A percentile compares a stretch with the other conserved stretches of the same genome.
phyloP scores from a whole-genome alignment of 2,329 filamentous ascomycete species.

The Dendryphion nanum region DNA sequence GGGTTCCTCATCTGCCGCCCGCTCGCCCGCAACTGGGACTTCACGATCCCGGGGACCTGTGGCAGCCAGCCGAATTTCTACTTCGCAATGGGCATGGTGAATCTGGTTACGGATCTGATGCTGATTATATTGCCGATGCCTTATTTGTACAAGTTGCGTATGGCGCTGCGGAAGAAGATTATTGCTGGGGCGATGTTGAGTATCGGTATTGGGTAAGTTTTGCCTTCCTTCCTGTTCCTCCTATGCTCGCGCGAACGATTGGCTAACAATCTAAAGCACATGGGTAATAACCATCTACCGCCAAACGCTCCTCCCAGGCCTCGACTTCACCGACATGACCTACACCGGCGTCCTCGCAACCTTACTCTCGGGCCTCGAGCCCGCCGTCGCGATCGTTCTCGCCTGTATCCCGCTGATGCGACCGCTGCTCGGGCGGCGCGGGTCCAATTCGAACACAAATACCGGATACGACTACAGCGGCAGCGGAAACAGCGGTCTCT shows the following conservation, averaged over 20 bases:
- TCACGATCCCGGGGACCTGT: slow-evolving; percentile 9
- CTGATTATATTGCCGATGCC: slow-evolving; percentile 19
- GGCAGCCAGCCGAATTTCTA: slow-evolving; percentile 8
- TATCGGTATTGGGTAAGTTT: slow-evolving; percentile 18
- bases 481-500: not conserved
- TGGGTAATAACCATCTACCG: slow-evolving; percentile 24
- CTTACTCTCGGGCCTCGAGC: slow-evolving; percentile 18
- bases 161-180: slow-evolving; percentile 14
- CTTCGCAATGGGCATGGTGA: slow-evolving; percentile 3
- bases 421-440: slow-evolving; percentile 3
- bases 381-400: slow-evolving; percentile 18
- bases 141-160: slow-evolving; percentile 13
- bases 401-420: slow-evolving; percentile 20
- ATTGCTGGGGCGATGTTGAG: slow-evolving; percentile 15
- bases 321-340: slow-evolving; percentile 19
- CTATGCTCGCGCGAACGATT: not conserved
- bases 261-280: slow-evolving; percentile 8
- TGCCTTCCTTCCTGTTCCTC: too few relatives aligned
- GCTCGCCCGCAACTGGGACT: slow-evolving; percentile 18
- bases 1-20: slow-evolving; percentile 17
- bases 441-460: not conserved
- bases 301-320: slow-evolving; percentile 9
- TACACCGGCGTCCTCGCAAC: slow-evolving; percentile 17
- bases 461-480: not conserved
- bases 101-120: slow-evolving; percentile 6